A percentile compares a stretch with the other conserved stretches of the same genome.
Conservation (phyloP, 129 eudicot species). For the Centaurea solstitialis region DNA sequence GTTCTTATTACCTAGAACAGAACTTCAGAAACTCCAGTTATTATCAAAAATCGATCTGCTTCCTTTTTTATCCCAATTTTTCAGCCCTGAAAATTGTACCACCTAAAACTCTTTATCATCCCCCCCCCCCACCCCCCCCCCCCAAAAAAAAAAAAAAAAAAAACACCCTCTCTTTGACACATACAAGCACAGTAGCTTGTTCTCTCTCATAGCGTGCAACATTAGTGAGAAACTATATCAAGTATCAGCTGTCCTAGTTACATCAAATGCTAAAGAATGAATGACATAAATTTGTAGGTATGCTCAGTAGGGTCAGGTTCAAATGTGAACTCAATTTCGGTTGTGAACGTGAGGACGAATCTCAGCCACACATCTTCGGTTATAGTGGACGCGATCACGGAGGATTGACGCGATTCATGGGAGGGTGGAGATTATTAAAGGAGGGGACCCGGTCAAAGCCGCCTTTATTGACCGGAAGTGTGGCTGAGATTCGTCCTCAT, state of each 20-base stretch:
- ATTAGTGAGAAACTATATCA: background rate
- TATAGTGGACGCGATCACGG: no score
- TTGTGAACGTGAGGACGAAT: no score
- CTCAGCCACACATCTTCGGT: no score
- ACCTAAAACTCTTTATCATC: background rate
- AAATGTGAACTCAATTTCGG: no score
- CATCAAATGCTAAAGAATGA: background rate
- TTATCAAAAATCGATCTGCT: background rate
- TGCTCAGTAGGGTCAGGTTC: no score
- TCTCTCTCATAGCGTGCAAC: background rate
- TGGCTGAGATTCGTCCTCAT: no score
- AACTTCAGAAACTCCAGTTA: background rate
- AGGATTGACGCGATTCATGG: no score
- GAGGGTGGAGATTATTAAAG: no score
- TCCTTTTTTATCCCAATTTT: background rate
- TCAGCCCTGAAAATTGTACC: background rate
- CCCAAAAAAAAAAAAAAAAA: no score
- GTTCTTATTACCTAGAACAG: background rate
- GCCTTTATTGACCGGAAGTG: no score
- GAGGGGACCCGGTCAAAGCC: no score
- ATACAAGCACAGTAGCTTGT: background rate
- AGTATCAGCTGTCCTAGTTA: background rate
- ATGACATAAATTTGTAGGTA: background rate
- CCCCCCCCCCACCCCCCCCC: background rate
- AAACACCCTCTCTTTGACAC: background rate